Conservation (phyloP, 2,329 filamentous ascomycete species). For the Ascomycota sp. region DNA sequence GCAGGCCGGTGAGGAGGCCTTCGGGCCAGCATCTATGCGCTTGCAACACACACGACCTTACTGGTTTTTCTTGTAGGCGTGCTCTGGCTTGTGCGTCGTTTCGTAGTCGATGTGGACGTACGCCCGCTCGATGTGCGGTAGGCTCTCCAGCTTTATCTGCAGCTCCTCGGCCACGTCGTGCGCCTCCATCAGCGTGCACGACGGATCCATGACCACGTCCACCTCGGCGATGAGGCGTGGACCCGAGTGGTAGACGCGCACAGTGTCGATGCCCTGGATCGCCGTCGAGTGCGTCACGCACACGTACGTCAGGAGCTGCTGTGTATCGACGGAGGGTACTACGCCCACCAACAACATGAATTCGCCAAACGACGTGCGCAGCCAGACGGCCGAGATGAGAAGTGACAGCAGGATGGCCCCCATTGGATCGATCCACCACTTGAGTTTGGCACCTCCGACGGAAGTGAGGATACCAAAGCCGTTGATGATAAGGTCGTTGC, state of each 20-base stretch:
- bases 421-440: conserved; percentile 89
- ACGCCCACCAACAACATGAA: conserved; percentile 85
- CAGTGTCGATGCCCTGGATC: conserved; percentile 80
- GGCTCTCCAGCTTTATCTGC: conserved; percentile 79
- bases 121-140: conserved; percentile 80
- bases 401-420: conserved; percentile 71
- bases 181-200: conserved; percentile 51
- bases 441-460: conserved; percentile 71
- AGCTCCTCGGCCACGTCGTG: conserved; percentile 89
- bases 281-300: conserved; percentile 75
- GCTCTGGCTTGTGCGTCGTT: conserved; percentile 86
- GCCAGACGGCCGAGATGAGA: conserved; percentile 63
- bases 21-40: too few relatives aligned
- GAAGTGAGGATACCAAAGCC: conserved; percentile 81
- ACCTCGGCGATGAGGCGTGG: conserved; percentile 84
- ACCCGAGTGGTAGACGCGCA: conserved; percentile 80
- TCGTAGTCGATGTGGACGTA: conserved; percentile 98
- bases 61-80: conserved; percentile 43
- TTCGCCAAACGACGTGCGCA: conserved; percentile 67
- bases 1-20: too few relatives aligned
- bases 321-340: conserved; percentile 62
- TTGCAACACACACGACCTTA: too few relatives aligned
- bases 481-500: conserved; percentile 94
- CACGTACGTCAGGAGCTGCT: conserved; percentile 82
- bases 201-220: conserved; percentile 79